phyloP scores from a whole-genome alignment of 140 eudicot genomes.

The Erigeron philadelphicus region DNA sequence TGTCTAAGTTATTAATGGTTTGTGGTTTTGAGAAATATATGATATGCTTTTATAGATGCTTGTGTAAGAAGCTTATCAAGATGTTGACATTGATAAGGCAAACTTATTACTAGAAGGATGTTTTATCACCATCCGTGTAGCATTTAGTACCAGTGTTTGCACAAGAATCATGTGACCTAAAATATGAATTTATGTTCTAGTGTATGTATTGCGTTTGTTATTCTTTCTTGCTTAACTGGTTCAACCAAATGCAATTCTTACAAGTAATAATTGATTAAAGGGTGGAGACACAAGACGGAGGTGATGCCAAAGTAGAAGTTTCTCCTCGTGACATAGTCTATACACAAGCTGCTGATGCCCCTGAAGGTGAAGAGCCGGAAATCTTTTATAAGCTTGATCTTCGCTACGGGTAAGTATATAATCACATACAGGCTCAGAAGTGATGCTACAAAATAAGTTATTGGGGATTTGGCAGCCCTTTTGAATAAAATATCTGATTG shows the following conservation, averaged over 20 bases:
- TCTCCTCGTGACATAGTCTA: slow-evolving; percentile 93
- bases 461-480: neutral
- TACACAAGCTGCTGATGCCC: slow-evolving; percentile 79
- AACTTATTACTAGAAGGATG: neutral
- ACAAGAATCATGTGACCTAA: slow-evolving; percentile 6
- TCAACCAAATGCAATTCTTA: neutral
- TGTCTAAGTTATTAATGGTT: neutral
- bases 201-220: neutral
- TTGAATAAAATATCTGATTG: neutral
- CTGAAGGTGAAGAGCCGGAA: slow-evolving; percentile 58
- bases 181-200: neutral
- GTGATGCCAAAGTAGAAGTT: slow-evolving; percentile 90
- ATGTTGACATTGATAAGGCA: neutral
- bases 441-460: slow-evolving; percentile 1
- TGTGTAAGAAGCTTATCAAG: neutral
- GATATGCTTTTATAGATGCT: neutral
- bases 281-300: slow-evolving; percentile 98
- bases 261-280: slow-evolving; percentile 31
- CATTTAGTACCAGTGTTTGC: neutral
- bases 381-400: slow-evolving; percentile 78
- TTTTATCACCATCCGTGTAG: slow-evolving; percentile 1
- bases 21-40: neutral
- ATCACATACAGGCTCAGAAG: neutral
- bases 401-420: slow-evolving; percentile 73
- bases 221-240: slow-evolving; percentile 10